Base-by-base conservation (phyloP, 345 rosid genomes). In the Conringia planisiliqua region DNA sequence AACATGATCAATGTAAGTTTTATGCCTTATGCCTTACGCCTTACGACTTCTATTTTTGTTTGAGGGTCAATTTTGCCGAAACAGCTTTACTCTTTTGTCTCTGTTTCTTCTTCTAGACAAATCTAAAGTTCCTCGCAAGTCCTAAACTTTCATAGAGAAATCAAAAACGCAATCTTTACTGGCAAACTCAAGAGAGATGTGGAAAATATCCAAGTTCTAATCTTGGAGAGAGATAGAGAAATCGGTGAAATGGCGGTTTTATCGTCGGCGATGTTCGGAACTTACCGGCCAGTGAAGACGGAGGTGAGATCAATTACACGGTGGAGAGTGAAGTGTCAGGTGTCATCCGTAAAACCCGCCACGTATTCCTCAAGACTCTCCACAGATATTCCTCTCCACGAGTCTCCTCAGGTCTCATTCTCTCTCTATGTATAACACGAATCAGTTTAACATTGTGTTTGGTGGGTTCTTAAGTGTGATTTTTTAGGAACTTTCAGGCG, bases 1-100 rank as follows among this genome's bases (percentile, higher is more conserved):
- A 83, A 73, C 98, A 89, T 77, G 97, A 92, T 71, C 89, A 90
- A 42, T 92, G 99, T 94, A 86, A 84, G 93, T 73, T n/a, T n/a
- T n/a, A n/a, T n/a, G n/a, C n/a, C n/a, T n/a, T n/a, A n/a, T n/a
- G n/a, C n/a, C n/a, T n/a, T n/a, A n/a, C n/a, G n/a, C n/a, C n/a
- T n/a, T n/a, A n/a, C n/a, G n/a, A n/a, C n/a, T n/a, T n/a, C n/a
- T n/a, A n/a, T n/a, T n/a, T n/a, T n/a, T n/a, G n/a, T n/a, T n/a
- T n/a, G n/a, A n/a, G n/a, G n/a, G n/a, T n/a, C n/a, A n/a, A n/a
- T n/a, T n/a, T n/a, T n/a, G n/a, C n/a, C n/a, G 2, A 12, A 71
- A 20, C 52, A 47, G n/a, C 63, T 75, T 67, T 51, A 60, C 74
- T 16, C 38, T 55, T 42, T 61, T 17, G 24, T 24, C 52, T 24